Base-by-base conservation (phyloP, 2,329 filamentous ascomycete species). In the Ilyonectria robusta region DNA sequence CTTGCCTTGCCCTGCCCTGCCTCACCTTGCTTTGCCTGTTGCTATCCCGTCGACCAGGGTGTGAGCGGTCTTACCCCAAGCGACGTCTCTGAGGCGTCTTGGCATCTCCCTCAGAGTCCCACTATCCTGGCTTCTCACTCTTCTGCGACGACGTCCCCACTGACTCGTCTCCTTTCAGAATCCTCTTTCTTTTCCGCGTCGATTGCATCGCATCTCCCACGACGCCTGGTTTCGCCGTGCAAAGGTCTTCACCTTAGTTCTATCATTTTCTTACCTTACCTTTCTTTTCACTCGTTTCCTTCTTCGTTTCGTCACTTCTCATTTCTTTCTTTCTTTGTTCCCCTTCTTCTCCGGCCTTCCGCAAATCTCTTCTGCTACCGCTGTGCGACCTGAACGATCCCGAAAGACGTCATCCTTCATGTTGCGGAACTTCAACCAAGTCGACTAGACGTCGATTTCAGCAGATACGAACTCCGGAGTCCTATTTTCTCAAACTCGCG, bases 181-280 rank as follows among this genome's bases (percentile, higher is more conserved):
- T 59, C 61, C 58, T 46, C 56, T 63, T 67, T 73, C 57, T 68
- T 47, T 62, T 72, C 69, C 73, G 64, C 68, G 57, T 62, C 62
- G 67, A 58, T 59, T 70, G 59, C 57, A 69, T 62, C 62, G 61
- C 61, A 69, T 62, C 64, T 58, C 56, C 56, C 65, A 68, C 72
- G 65, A 73, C 69, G 73, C 70, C 70, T 72, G 72, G 73, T 53
- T 68, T 71, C 59, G 75, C 66, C 66, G 72, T 75, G 69, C 62
- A 73, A 68, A 70, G 62, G 61, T 29, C 60, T 61, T 70, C 62
- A 65, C 69, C 62, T 72, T 68, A 68, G 58, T 66, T 66, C 51
- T 57, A 54, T 70, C 63, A 68, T 66, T 37, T 69, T 67, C 61
- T 71, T 59, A 26, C 42, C 61, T 71, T 59, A 26, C 42, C 46